These are phyloP conservation scores for Escallonia herrerae DNA, from an alignment of 129 eudicot species.

Conservation along the genomic window DNA sequence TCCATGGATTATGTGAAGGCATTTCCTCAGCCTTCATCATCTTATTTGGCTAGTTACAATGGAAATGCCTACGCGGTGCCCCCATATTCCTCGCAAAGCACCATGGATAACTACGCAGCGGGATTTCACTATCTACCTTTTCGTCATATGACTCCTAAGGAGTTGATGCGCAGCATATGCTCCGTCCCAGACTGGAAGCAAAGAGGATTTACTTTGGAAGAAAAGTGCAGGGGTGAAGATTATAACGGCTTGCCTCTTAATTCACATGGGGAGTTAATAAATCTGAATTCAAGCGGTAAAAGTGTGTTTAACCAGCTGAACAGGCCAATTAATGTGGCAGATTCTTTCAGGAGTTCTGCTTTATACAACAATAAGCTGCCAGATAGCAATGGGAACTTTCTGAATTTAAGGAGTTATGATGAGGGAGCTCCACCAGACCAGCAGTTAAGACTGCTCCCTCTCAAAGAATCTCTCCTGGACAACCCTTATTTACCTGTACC, in stretches of 20 bases:
- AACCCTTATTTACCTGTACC: conserved; percentile 6
- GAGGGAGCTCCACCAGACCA: background rate
- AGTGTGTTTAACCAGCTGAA: conserved; percentile 12
- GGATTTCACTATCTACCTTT: background rate
- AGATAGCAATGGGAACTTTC: background rate
- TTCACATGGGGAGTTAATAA: conserved; percentile 29
- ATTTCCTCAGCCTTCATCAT: conserved; percentile 14
- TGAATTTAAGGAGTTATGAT: conserved; percentile 3
- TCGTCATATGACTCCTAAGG: conserved; percentile 17
- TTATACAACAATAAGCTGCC: background rate
- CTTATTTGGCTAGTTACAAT: background rate
- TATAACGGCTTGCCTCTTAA: conserved; percentile 38
- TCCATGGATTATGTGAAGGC: conserved; percentile 3
- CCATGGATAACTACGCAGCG: too few species aligned
- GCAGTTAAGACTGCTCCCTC: conserved; percentile 10
- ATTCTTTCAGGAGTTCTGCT: conserved; percentile 5
- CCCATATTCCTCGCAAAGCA: conserved; percentile 3
- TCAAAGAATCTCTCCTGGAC: background rate
- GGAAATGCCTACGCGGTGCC: conserved; percentile 2
- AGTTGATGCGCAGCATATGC: conserved; percentile 19
- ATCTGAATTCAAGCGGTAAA: conserved; percentile 16
- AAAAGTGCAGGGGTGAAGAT: conserved; percentile 6
- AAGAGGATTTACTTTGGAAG: conserved; percentile 3
- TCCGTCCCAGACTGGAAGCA: conserved; percentile 19
- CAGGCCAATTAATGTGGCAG: background rate